Evolutionary conservation across 768 basidiomycete genomes (phyloP).

Genomic region (Hygrocybe coccinea): DNA sequence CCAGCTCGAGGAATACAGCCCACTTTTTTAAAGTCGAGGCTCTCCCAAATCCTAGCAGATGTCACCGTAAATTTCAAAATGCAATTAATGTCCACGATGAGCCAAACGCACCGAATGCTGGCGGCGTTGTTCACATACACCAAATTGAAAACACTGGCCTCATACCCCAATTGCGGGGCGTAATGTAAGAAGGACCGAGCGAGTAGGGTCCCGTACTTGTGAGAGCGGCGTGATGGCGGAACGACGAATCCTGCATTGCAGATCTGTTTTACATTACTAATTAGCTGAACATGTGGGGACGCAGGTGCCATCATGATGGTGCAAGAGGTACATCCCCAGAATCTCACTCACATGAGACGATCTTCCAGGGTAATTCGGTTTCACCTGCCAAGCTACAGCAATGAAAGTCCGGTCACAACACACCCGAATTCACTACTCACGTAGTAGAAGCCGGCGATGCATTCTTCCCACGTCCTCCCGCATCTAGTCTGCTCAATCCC

Average conservation of each 20-base stretch:
- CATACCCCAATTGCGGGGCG: conserved; percentile 72
- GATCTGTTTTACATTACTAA: conserved; percentile 41
- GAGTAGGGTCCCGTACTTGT: conserved; percentile 64
- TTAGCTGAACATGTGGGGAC: neutral
- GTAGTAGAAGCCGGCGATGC: conserved; percentile 75
- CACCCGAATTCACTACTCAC: conserved; percentile 39
- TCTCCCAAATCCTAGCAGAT: conserved; percentile 69
- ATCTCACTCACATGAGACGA: conserved; percentile 73
- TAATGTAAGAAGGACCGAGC: conserved; percentile 77
- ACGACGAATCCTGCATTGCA: conserved; percentile 91
- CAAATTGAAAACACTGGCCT: conserved; percentile 83
- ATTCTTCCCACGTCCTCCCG: conserved; percentile 59
- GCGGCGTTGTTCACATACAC: conserved; percentile 84
- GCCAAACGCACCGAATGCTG: conserved; percentile 51
- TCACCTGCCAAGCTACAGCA: conserved; percentile 44
- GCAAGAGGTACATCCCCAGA: neutral
- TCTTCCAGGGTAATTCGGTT: conserved; percentile 86
- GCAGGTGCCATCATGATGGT: neutral
- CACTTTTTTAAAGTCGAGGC: conserved; percentile 70
- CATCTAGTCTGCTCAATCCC: conserved; percentile 42
- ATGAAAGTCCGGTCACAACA: neutral
- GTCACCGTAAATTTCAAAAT: conserved; percentile 1
- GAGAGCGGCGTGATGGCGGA: conserved; percentile 53
- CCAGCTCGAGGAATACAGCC: conserved; percentile 77
- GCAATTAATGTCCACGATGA: neutral